A percentile compares a stretch with the other conserved stretches of the same genome.
Conservation (phyloP, 352 stramenopile species). For the Pythium diclinum region DNA sequence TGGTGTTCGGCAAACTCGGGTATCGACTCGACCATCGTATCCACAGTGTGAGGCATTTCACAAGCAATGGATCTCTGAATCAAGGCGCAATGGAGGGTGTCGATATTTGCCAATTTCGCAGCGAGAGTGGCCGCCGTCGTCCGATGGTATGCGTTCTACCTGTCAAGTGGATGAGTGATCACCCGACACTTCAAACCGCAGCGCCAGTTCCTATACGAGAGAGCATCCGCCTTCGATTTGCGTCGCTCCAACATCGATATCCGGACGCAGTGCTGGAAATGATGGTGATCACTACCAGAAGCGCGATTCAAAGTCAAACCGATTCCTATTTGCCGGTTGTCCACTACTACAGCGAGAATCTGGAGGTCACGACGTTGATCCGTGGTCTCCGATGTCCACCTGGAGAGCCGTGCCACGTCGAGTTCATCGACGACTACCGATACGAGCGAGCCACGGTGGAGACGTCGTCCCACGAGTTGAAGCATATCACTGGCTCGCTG, state of each 20-base stretch:
- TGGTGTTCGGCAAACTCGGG: conserved; percentile 5
- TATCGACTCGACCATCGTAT: conserved; percentile 19
- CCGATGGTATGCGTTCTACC: not conserved
- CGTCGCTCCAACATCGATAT: conserved; percentile 12
- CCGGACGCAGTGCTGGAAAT: conserved; percentile 19
- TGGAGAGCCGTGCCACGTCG: conserved; percentile 19
- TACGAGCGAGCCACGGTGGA: conserved; percentile 40
- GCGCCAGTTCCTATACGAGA: not conserved
- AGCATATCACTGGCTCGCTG: conserved; percentile 28
- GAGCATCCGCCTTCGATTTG: not conserved
- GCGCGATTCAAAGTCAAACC: not conserved
- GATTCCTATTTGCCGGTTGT: not conserved
- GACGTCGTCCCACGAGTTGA: conserved; percentile 38
- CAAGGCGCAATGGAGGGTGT: not conserved
- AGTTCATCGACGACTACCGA: conserved; percentile 54
- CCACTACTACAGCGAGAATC: conserved; percentile 18
- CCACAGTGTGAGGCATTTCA: conserved; percentile 12
- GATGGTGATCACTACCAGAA: conserved; percentile 16
- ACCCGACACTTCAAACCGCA: not conserved
- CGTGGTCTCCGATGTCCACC: conserved; percentile 18
- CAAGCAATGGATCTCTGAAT: not conserved
- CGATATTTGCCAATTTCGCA: conserved; percentile 13
- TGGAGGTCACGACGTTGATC: conserved; percentile 30
- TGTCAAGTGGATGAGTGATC: too few species aligned
- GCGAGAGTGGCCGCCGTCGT: not conserved